phyloP scores from a whole-genome alignment of 2,329 filamentous ascomycete species.

The Trichoderma sp. region DNA sequence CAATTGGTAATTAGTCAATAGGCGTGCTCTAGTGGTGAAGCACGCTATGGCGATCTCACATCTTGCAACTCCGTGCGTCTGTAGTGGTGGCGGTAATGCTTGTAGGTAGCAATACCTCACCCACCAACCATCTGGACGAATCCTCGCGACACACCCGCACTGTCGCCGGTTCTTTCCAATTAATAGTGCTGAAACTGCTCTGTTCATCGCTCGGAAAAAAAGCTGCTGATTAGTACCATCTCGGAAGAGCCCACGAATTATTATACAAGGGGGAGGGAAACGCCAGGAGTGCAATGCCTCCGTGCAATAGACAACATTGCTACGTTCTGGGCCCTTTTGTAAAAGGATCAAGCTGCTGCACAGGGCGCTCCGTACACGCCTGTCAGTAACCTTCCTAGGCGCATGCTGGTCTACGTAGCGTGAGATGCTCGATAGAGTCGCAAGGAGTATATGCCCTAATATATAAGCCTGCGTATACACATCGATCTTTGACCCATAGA shows the following conservation, averaged over 20 bases:
- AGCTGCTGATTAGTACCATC: conserved; percentile 2
- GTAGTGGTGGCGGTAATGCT: neutral
- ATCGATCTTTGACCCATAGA: neutral
- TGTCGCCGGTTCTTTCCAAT: conserved; percentile 13
- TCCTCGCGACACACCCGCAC: conserved; percentile 2
- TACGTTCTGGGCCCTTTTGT: conserved; percentile 13
- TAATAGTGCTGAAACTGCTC: conserved; percentile 11
- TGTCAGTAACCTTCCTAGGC: neutral
- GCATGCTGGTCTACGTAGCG: neutral
- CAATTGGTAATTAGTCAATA: conserved; percentile 1
- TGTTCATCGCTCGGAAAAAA: neutral
- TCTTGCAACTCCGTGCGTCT: neutral
- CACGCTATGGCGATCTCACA: conserved; percentile 15
- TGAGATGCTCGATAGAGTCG: neutral
- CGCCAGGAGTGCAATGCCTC: conserved; percentile 1
- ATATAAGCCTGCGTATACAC: neutral
- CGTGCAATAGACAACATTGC: neutral
- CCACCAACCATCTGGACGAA: conserved; percentile 12
- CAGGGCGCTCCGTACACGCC: conserved; percentile 6
- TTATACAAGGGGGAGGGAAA: conserved; percentile 21
- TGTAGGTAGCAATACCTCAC: neutral
- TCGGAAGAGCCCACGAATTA: conserved; percentile 20
- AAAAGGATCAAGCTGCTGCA: neutral
- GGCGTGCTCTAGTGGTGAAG: conserved; percentile 4
- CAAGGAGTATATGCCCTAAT: neutral